Percentiles rank a stretch among this genome's conserved stretches.
These are phyloP conservation scores for Polychytrium aggregatum DNA, from an alignment of 192 early-diverging fungal species.

Conservation along the genomic window DNA sequence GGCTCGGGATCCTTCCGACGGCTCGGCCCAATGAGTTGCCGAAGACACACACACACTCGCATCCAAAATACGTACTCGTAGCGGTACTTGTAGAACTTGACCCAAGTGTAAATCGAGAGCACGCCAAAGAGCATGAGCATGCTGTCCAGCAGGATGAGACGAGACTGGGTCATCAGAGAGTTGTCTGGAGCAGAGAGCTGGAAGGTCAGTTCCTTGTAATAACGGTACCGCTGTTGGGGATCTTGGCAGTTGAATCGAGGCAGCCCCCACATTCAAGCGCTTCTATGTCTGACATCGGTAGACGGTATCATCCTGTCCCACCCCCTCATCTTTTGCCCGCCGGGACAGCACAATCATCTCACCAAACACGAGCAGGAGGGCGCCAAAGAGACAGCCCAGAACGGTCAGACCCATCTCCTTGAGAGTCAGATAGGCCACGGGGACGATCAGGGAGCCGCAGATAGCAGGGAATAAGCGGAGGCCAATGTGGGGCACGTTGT, in stretches of 20 bases:
- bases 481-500: conserved; percentile 82
- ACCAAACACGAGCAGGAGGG: conserved; percentile 76
- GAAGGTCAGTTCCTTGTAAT: no score
- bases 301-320: not conserved
- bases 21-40: no score
- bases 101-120: conserved; percentile 70
- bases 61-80: conserved; percentile 11
- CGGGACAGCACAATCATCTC: conserved; percentile 3
- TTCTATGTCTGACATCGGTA: no score
- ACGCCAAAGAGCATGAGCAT: conserved; percentile 89
- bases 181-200: conserved; percentile 83
- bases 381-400: conserved; percentile 59
- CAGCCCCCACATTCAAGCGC: no score
- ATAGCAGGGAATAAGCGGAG: conserved; percentile 69
- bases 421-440: conserved; percentile 73
- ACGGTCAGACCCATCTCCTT: conserved; percentile 77
- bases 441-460: conserved; percentile 65
- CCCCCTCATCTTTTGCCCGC: not conserved
- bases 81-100: conserved; percentile 73
- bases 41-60: no score
- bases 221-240: no score
- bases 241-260: no score
- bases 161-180: conserved; percentile 76
- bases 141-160: conserved; percentile 87
- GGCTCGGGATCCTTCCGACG: no score